phyloP scores from a whole-genome alignment of 2,329 filamentous ascomycete species.

The Pseudogymnoascus sp. region DNA sequence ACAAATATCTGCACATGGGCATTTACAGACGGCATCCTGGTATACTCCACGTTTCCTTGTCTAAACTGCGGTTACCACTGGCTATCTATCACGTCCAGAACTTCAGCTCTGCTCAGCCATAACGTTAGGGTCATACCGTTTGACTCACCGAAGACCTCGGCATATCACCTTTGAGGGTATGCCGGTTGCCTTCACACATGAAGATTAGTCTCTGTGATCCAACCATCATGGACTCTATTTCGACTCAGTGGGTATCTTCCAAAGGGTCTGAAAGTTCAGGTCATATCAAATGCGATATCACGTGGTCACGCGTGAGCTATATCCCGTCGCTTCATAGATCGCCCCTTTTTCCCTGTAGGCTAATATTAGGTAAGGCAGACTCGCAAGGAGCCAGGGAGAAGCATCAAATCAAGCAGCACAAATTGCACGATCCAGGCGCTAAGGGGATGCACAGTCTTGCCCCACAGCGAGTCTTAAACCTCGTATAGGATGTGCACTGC shows the following conservation, averaged over 20 bases:
- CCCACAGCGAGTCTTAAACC: neutral
- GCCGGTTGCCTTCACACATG: neutral
- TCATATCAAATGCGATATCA: neutral
- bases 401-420: neutral
- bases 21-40: neutral
- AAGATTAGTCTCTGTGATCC: neutral
- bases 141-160: slow-evolving; percentile 5
- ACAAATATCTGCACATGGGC: neutral
- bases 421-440: neutral
- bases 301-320: neutral
- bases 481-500: neutral
- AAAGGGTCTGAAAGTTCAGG: slow-evolving; percentile 1
- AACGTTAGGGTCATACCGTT: neutral
- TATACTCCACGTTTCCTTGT: slow-evolving; percentile 4
- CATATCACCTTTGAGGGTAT: neutral
- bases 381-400: neutral
- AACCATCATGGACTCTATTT: neutral
- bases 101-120: slow-evolving; percentile 6
- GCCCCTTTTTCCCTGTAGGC: neutral
- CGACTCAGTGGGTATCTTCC: neutral
- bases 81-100: neutral
- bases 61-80: slow-evolving; percentile 4
- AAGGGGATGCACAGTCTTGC: neutral
- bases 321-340: neutral
- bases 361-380: slow-evolving; percentile 6